A percentile compares a stretch with the other conserved stretches of the same genome.
These are phyloP conservation scores for Malus asiatica DNA, from an alignment of 306 rosid genomes.

Conservation along the genomic window DNA sequence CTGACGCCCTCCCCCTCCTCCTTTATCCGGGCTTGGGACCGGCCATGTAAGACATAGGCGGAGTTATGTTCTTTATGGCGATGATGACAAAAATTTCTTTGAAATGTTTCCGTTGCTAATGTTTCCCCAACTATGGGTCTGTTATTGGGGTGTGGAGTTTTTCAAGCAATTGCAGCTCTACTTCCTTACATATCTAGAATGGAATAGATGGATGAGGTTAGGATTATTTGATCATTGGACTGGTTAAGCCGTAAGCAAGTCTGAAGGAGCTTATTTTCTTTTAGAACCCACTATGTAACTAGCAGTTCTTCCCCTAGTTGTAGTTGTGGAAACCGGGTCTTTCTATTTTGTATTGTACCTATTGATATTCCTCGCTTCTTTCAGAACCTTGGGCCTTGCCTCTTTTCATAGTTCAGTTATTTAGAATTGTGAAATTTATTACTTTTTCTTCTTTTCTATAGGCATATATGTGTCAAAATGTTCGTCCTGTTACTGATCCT, in stretches of 20 bases:
- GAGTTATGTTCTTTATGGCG: neutral
- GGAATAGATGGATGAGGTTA: neutral
- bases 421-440: neutral
- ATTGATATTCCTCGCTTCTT: no score
- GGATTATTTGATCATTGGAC: neutral
- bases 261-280: no score
- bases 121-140: neutral
- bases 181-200: neutral
- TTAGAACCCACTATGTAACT: no score
- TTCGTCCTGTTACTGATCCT: neutral
- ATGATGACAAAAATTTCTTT: neutral
- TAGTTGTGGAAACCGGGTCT: no score
- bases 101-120: neutral
- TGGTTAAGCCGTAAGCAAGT: neutral
- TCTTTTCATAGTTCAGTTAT: no score
- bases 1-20: no score
- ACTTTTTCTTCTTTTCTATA: neutral
- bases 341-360: no score
- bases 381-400: no score
- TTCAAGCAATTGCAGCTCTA: neutral
- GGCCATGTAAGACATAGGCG: no score
- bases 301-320: no score
- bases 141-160: neutral
- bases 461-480: no score
- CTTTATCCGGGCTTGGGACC: no score